Base-by-base conservation (phyloP, 1,284 basidiomycete species). In the Sanghuangporus sanghuang region DNA sequence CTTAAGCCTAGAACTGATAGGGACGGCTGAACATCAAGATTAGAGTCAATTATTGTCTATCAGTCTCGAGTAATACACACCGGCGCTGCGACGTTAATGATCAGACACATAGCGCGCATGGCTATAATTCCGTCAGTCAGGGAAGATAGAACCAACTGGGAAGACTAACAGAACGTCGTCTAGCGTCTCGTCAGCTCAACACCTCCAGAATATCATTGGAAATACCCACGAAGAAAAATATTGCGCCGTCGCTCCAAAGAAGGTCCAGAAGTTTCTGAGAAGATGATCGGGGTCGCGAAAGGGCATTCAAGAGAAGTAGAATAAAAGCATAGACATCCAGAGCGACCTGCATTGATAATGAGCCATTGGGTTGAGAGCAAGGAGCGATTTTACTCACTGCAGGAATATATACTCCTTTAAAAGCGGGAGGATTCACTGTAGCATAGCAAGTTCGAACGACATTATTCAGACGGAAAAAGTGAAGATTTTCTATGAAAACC, bases 271-370 rank as follows among this genome's bases (percentile, higher is more conserved):
- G 60, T 16, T 50, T 53, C 35, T 61, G 38, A 5, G 60, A 55
- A 5, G 23, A 36, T 6, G 60, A 42, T 8, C 60, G 60, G 16
- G 60, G 60, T 21, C 35, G 50, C 11, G 60, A 61, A n/a, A 56
- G 40, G 18, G 60, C 42, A 23, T 61, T 61, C 3, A 55, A 35
- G 6, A 54, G 40, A 14, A 61, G 53, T 6, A 61, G 21, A 6
- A 39, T n/a, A 50, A 55, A 55, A 1, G 52, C 36, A 35, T 61
- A 61, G 18, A 61, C n/a, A n/a, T 61, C 52, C 40, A 61, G 50
- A 8, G 42, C 21, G 42, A 61, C 50, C 60, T 61, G 18, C 18
- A 14, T 18, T 23, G 8, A n/a, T 27, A 12, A 35, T 56, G 54
- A 16, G 3, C 18, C 7, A 39, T 23, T 2, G 6, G 35, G n/a